A percentile compares a stretch with the other conserved stretches of the same genome.
Conservation (phyloP, 768 basidiomycete species). For the Leccinellum luteum region DNA sequence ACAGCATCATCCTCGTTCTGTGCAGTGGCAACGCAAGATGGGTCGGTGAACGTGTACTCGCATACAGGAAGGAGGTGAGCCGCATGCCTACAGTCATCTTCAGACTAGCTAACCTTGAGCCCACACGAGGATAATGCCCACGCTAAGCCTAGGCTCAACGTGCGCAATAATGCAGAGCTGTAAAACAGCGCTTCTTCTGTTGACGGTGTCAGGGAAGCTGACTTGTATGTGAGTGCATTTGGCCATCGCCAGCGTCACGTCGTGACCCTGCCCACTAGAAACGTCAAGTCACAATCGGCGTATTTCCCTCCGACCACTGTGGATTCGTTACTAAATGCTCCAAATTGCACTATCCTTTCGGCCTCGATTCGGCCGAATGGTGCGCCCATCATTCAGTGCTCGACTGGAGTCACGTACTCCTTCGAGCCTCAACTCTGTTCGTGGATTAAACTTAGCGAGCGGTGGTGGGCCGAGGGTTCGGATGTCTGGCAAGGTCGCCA, state of each 20-base stretch:
- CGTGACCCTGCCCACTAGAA: constrained; percentile 47
- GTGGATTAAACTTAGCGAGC: constrained; percentile 76
- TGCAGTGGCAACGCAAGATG: constrained; percentile 78
- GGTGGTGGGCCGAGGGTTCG: constrained; percentile 84
- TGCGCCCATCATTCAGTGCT: constrained; percentile 69
- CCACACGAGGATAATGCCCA: constrained; percentile 65
- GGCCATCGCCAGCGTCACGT: background rate
- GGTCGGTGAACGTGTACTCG: constrained; percentile 80
- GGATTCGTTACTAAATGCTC: constrained; percentile 51
- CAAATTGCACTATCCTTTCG: constrained; percentile 60
- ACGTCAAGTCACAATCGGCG: constrained; percentile 64
- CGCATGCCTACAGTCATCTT: background rate
- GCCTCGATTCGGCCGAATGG: constrained; percentile 78
- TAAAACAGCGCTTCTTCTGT: constrained; percentile 61
- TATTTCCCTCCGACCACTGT: constrained; percentile 68
- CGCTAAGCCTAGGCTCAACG: constrained; percentile 67
- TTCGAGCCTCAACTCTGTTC: constrained; percentile 66
- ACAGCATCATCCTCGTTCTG: constrained; percentile 65
- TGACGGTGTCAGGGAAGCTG: constrained; percentile 73
- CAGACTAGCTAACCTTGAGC: constrained; percentile 1
- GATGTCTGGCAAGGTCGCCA: constrained; percentile 79
- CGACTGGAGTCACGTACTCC: constrained; percentile 74
- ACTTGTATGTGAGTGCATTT: constrained; percentile 61
- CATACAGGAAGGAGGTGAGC: constrained; percentile 77
- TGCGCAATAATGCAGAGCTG: constrained; percentile 66